Evolutionary conservation across 1,139 yeast species (phyloP).

Genomic region (Pichia sp.): DNA sequence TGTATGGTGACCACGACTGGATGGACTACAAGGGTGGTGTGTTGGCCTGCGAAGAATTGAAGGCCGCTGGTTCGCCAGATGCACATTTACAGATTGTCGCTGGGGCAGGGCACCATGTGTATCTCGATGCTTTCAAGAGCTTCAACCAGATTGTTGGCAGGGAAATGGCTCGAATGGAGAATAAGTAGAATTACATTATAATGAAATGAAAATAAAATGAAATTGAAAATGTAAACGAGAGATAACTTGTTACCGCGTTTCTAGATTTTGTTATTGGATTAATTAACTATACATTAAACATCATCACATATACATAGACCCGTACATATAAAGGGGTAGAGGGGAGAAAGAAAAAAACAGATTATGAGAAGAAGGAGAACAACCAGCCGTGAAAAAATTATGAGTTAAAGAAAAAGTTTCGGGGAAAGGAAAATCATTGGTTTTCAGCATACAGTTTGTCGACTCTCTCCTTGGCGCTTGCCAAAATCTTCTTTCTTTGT

Average conservation of each 20-base stretch:
- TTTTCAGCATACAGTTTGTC: slow-evolving; percentile 46
- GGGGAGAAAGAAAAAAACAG: neutral
- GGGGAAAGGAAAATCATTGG: neutral
- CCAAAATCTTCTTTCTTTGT: slow-evolving; percentile 87
- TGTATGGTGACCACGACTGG: slow-evolving; percentile 76
- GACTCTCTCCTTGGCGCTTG: slow-evolving; percentile 54
- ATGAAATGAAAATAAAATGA: no score
- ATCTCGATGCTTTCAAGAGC: slow-evolving; percentile 51
- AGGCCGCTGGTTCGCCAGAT: slow-evolving; percentile 28
- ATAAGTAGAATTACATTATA: neutral
- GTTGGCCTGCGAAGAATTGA: slow-evolving; percentile 38
- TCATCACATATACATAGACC: neutral
- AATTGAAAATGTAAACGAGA: no score
- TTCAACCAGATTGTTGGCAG: slow-evolving; percentile 48
- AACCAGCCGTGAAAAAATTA: neutral
- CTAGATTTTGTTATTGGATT: neutral
- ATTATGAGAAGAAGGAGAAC: neutral
- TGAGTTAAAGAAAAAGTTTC: neutral
- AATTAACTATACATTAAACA: slow-evolving; percentile 1
- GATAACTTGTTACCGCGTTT: no score
- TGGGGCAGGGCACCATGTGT: slow-evolving; percentile 67
- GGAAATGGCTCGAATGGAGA: slow-evolving; percentile 38
- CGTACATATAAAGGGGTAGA: neutral
- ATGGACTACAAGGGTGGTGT: slow-evolving; percentile 63
- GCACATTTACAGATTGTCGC: slow-evolving; percentile 39